Evolutionary conservation across 108 stramenopile genomes (phyloP).

Genomic region (Seminavis robusta): DNA sequence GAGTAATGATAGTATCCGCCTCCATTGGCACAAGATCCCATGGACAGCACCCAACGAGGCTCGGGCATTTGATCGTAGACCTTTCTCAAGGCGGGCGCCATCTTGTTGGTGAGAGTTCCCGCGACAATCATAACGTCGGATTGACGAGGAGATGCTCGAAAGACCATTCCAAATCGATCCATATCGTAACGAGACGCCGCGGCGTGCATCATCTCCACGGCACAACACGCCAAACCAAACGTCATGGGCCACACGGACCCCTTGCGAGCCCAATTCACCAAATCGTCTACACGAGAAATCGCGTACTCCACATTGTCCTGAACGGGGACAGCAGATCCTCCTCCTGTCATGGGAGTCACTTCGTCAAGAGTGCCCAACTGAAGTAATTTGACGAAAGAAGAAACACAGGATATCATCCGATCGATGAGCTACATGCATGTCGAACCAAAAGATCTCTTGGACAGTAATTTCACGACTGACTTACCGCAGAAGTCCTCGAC

Average conservation of each 20-base stretch:
- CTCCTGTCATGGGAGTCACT: constrained; percentile 63
- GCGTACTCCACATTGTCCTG: constrained; percentile 95
- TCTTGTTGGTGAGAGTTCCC: constrained; percentile 99
- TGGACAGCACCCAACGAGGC: constrained; percentile 98
- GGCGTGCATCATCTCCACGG: constrained; percentile 99
- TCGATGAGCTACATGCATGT: background rate
- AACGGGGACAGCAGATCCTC: constrained; percentile 68
- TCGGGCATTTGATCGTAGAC: constrained; percentile 99
- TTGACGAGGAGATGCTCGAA: constrained; percentile 91
- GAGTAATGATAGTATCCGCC: constrained; percentile 99
- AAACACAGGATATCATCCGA: constrained; percentile 5
- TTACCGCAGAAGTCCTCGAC: constrained; percentile 14
- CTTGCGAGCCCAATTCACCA: constrained; percentile 99
- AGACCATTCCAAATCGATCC: constrained; percentile 99
- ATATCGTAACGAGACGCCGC: constrained; percentile 99
- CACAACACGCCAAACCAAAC: constrained; percentile 99
- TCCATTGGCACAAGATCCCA: constrained; percentile 99
- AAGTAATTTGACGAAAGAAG: background rate
- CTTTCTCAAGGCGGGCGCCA: constrained; percentile 98
- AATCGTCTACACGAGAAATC: constrained; percentile 96
- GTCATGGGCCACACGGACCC: constrained; percentile 99
- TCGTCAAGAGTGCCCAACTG: constrained; percentile 78
- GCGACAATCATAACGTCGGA: constrained; percentile 99
- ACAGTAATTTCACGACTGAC: background rate
- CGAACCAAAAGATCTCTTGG: background rate